These are phyloP conservation scores for Pseudozyma sp. DNA, from an alignment of 1,284 basidiomycete genomes.

Conservation along the genomic window DNA sequence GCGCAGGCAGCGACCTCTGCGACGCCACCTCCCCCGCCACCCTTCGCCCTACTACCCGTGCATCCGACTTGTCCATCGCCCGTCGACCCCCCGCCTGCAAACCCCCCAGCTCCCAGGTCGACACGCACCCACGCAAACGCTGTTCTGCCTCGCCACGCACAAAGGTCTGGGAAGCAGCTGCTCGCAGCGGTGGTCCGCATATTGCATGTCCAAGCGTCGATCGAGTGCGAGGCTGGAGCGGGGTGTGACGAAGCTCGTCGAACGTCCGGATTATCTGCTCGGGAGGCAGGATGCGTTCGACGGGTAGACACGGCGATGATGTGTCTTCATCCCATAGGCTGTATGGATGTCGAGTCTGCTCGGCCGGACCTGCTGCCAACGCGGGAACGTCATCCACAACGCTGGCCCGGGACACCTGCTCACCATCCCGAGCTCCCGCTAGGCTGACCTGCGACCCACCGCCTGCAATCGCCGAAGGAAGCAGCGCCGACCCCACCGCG, in stretches of 20 bases:
- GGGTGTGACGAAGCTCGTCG: constrained; percentile 37
- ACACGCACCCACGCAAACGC: constrained; percentile 15
- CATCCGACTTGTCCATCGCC: too few relatives aligned
- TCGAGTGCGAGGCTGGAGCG: too few relatives aligned
- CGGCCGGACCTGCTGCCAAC: too few relatives aligned
- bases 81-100: constrained; percentile 1
- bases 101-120: constrained; percentile 22
- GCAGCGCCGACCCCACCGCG: background rate
- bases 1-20: constrained; percentile 24
- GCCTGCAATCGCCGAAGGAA: background rate
- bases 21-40: background rate
- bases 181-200: constrained; percentile 5
- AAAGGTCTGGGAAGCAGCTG: constrained; percentile 16
- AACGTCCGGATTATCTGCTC: constrained; percentile 51
- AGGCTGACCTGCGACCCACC: background rate
- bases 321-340: background rate
- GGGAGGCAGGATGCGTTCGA: constrained; percentile 54
- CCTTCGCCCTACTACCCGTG: too few relatives aligned
- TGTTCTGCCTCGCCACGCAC: too few relatives aligned
- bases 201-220: background rate
- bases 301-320: constrained; percentile 11
- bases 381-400: too few relatives aligned
- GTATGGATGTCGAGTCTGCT: background rate
- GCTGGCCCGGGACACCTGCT: too few relatives aligned
- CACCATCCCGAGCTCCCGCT: background rate